Conservation (phyloP, 768 basidiomycete species). For the Leucogyrophana mollusca region DNA sequence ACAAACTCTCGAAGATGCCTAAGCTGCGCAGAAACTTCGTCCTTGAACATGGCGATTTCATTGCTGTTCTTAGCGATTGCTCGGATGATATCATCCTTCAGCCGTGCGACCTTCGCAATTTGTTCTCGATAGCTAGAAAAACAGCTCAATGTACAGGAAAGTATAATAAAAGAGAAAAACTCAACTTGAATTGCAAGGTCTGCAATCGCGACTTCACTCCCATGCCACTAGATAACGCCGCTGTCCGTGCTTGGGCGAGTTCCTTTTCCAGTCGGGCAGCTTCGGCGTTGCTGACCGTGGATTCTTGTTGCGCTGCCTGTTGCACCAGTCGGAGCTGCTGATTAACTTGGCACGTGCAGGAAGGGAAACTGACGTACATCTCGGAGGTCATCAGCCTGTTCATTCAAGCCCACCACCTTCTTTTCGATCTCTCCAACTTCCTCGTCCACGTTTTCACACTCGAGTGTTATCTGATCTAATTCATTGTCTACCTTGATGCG, state of each 20-base stretch:
- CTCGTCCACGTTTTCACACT: constrained; percentile 81
- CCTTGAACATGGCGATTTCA: constrained; percentile 80
- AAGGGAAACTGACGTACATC: constrained; percentile 50
- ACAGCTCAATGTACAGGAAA: constrained; percentile 3
- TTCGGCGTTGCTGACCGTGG: constrained; percentile 62
- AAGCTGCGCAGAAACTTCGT: constrained; percentile 71
- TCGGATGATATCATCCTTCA: constrained; percentile 78
- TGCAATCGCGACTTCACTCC: constrained; percentile 79
- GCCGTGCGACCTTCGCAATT: constrained; percentile 66
- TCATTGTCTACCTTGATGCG: constrained; percentile 81
- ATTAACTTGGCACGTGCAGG: not conserved
- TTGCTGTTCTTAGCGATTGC: constrained; percentile 83
- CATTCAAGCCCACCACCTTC: constrained; percentile 65
- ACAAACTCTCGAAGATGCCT: constrained; percentile 68
- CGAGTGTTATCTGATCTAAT: constrained; percentile 70
- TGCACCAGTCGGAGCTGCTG: not conserved
- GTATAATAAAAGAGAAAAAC: constrained; percentile 17
- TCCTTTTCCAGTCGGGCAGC: constrained; percentile 69
- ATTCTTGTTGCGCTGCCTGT: constrained; percentile 78
- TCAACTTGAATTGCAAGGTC: constrained; percentile 72
- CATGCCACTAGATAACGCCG: constrained; percentile 78
- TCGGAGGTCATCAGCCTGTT: constrained; percentile 79
- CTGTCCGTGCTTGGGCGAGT: constrained; percentile 69
- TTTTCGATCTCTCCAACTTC: constrained; percentile 74
- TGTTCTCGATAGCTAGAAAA: constrained; percentile 73